Evolutionary conservation across 768 basidiomycete species (phyloP).

Genomic region (Asterophora parasitica): DNA sequence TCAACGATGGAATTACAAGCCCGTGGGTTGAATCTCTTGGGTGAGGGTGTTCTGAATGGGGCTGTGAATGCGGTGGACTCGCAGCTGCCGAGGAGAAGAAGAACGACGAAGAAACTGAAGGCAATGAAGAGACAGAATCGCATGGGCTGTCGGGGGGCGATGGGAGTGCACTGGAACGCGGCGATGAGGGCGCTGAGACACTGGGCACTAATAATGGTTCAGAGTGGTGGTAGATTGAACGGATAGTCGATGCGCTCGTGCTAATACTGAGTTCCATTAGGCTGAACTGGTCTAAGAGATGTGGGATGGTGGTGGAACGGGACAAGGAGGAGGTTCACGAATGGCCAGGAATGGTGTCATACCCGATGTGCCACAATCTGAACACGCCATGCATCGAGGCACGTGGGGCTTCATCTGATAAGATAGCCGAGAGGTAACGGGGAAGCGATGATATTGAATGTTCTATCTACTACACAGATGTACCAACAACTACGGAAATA

Average conservation of each 20-base stretch:
- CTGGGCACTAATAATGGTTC: slow-evolving; percentile 12
- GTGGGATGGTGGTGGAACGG: background rate
- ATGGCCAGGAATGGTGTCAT: background rate
- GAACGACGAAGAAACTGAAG: slow-evolving; percentile 70
- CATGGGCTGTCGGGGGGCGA: slow-evolving; percentile 62
- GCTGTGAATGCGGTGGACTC: slow-evolving; percentile 52
- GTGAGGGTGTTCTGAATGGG: slow-evolving; percentile 31
- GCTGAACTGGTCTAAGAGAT: background rate
- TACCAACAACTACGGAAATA: too few relatives aligned
- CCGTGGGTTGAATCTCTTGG: slow-evolving; percentile 39
- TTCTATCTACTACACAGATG: too few relatives aligned
- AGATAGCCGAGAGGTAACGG: background rate
- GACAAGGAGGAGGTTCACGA: background rate
- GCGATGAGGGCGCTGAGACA: slow-evolving; percentile 41
- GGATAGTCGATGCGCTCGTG: slow-evolving; percentile 38
- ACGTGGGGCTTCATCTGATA: background rate
- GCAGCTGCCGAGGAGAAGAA: slow-evolving; percentile 74
- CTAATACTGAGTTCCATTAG: slow-evolving; percentile 29
- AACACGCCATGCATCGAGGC: background rate
- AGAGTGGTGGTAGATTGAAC: slow-evolving; percentile 22
- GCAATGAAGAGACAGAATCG: slow-evolving; percentile 63
- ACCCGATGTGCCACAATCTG: background rate
- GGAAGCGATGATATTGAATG: too few relatives aligned
- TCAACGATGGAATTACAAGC: slow-evolving; percentile 67
- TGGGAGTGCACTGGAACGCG: slow-evolving; percentile 44